Conservation (phyloP, 345 rosid species). For the Excoecaria agallocha region DNA sequence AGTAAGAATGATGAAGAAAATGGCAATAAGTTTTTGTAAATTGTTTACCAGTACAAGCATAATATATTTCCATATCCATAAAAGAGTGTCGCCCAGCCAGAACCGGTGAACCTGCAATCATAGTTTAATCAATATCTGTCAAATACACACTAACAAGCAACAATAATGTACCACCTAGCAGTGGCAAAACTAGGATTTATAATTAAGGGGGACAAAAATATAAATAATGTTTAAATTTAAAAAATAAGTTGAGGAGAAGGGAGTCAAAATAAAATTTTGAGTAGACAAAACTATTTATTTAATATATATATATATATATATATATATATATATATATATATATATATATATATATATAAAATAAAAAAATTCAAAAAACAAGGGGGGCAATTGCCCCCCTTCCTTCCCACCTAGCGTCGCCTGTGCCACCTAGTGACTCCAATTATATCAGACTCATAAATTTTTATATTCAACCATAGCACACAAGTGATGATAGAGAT, state of each 20-base stretch:
- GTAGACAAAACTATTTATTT: too few species aligned
- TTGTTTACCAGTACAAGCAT: conserved; percentile 66
- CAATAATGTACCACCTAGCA: background rate
- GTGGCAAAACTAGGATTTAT: too few species aligned
- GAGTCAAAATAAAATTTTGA: too few species aligned
- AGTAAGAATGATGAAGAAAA: background rate
- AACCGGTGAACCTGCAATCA: conserved; percentile 72
- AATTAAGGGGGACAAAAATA: too few species aligned
- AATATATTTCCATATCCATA: conserved; percentile 83
- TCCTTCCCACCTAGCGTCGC: too few species aligned
- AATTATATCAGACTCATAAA: background rate
- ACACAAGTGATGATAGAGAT: background rate
- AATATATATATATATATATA: too few species aligned
- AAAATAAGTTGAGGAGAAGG: too few species aligned
- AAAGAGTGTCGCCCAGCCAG: conserved; percentile 76
- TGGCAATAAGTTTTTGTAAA: background rate
- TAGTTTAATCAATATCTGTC: conserved; percentile 9
- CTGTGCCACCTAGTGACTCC: background rate
- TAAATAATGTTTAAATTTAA: too few species aligned
- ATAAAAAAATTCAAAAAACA: too few species aligned
- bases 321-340: too few species aligned
- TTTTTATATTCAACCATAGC: background rate
- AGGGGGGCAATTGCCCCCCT: too few species aligned
- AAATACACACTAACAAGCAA: background rate
- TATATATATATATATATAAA: too few species aligned